phyloP scores from a whole-genome alignment of 2,329 filamentous ascomycete species.

The Pestalotiopsis fici region DNA sequence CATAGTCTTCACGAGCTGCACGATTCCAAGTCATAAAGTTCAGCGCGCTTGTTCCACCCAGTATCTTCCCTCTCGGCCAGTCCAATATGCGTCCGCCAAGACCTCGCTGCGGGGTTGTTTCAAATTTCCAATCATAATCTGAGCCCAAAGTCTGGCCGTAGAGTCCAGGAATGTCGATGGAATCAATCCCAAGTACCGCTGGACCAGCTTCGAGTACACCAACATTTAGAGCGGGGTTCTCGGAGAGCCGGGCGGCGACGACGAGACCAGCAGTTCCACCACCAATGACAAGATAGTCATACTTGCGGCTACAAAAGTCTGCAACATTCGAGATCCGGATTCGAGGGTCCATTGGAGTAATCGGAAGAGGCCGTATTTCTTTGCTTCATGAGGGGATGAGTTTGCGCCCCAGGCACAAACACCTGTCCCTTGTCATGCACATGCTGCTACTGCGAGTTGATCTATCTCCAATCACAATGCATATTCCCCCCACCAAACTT shows the following conservation, averaged over 20 bases:
- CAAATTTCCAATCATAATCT: conserved; percentile 41
- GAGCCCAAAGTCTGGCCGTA: conserved; percentile 37
- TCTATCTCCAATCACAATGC: background rate
- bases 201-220: conserved; percentile 45
- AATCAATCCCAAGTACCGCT: conserved; percentile 21
- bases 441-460: background rate
- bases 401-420: background rate
- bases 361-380: background rate
- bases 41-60: conserved; percentile 64
- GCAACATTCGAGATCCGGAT: background rate
- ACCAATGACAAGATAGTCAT: conserved; percentile 6
- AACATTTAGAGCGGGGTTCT: conserved; percentile 32
- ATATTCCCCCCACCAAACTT: background rate
- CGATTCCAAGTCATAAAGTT: conserved; percentile 60
- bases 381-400: background rate
- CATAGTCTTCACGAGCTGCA: conserved; percentile 48
- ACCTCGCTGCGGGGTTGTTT: conserved; percentile 37
- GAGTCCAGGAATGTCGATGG: conserved; percentile 35
- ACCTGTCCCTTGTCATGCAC: background rate
- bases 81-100: conserved; percentile 38
- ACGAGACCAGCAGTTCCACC: conserved; percentile 8
- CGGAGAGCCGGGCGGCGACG: conserved; percentile 4
- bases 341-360: background rate
- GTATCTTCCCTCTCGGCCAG: conserved; percentile 47
- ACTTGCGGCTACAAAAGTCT: background rate